A percentile compares a stretch with the other conserved stretches of the same genome.
Evolutionary conservation across 257 asterid genomes (phyloP).

Genomic region (Orobanche coerulescens): DNA sequence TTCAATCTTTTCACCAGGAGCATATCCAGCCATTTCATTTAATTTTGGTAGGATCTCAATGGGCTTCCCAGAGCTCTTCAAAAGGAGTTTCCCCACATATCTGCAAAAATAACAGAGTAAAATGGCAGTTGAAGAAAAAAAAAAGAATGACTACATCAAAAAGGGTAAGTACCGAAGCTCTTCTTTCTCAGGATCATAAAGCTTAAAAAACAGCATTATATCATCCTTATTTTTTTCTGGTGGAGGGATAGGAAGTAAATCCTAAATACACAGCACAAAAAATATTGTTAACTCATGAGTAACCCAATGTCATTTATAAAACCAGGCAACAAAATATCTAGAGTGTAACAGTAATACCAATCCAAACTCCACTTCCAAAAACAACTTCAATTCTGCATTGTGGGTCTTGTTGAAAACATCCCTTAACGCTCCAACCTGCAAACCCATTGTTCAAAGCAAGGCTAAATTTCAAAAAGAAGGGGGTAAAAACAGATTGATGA

Average conservation of each 20-base stretch:
- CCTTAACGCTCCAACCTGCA: slow-evolving; percentile 89
- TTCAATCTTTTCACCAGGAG: slow-evolving; percentile 84
- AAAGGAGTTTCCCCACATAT: slow-evolving; percentile 76
- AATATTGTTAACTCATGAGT: slow-evolving; percentile 8
- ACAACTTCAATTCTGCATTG: slow-evolving; percentile 79
- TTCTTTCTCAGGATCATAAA: slow-evolving; percentile 86
- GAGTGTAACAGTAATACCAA: slow-evolving; percentile 37
- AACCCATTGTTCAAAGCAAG: neutral
- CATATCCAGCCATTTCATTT: slow-evolving; percentile 86
- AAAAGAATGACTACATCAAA: neutral
- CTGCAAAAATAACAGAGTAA: slow-evolving; percentile 37
- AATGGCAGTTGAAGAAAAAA: neutral
- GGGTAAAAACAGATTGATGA: neutral
- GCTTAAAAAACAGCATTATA: slow-evolving; percentile 77
- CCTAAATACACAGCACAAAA: slow-evolving; percentile 36
- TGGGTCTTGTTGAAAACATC: slow-evolving; percentile 73
- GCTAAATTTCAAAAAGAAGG: neutral
- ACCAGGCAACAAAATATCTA: slow-evolving; percentile 5
- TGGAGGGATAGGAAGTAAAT: slow-evolving; percentile 53
- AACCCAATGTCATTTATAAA: slow-evolving; percentile 4
- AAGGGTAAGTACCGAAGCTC: slow-evolving; percentile 58
- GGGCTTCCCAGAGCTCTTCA: slow-evolving; percentile 70
- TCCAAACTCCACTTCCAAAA: slow-evolving; percentile 74
- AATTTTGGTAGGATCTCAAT: slow-evolving; percentile 55
- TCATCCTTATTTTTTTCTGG: slow-evolving; percentile 79